Evolutionary conservation across 179 eudicot genomes (phyloP), one percentile per base, ranked within the genome.

Genomic region (Sideroxylon spinosum): DNA sequence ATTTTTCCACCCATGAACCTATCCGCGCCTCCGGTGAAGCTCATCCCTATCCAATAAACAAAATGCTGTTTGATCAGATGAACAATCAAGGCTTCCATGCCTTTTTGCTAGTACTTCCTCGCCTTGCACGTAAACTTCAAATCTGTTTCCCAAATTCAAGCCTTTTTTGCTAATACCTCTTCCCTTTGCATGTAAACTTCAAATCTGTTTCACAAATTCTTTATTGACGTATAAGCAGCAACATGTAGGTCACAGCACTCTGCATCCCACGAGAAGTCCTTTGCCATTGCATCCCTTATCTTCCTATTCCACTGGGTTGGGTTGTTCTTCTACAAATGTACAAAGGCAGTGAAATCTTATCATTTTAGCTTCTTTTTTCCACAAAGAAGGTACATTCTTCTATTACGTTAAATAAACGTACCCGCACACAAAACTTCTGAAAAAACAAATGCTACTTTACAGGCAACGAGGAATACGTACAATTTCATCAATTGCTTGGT

Each of bases 201-300:
- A 7, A 44, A 75, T 68, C 74, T 16, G 60, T 44, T 80, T 80
- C 64, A 80, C 48, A 80, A 56, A 49, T 68, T 80, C 81, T 25
- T 82, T 26, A 90, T 46, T 72, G 86, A 80, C 52, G 75, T 50
- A 79, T 88, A 90, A 70, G 91, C 88, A 59, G 87, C 71, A 72
- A 85, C 74, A 71, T 90, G 93, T 63, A 84, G 73, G 74, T 86
- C 86, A 71, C 78, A 87, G 80, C 89, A 87, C 79, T 88, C 90
- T 14, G 86, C 85, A 79, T 87, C 90, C 93, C 91, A 88, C 3
- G 93, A 86, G 62, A 88, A 85, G 87, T 88, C 93, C 84, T 82
- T 84, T 6, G 71, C 69, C 93, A 88, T 88, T 0, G 82, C 90
- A 9, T 88, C 89, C 74, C 44, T 67, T 52, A 87, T 88, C 86